Evolutionary conservation across 257 asterid species (phyloP).

Genomic region (Nicotiana noctiflora): DNA sequence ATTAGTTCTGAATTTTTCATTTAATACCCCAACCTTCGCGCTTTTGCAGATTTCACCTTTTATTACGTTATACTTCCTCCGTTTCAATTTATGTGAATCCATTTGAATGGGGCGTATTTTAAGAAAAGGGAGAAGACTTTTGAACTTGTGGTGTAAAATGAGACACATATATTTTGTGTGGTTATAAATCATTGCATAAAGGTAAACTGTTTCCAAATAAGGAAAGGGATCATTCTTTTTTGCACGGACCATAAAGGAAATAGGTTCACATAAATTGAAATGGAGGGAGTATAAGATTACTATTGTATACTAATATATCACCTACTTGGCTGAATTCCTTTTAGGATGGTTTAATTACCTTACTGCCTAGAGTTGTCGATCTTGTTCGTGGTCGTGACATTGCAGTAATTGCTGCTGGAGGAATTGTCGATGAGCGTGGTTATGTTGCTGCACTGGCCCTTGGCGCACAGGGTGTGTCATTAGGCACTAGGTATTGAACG

Average conservation of each 20-base stretch:
- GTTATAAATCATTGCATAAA: too few species aligned
- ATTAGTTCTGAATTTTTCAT: neutral
- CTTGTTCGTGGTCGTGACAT: conserved; percentile 42
- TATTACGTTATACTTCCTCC: too few species aligned
- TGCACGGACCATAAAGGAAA: too few species aligned
- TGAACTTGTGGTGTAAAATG: too few species aligned
- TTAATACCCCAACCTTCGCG: neutral
- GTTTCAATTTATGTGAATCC: too few species aligned
- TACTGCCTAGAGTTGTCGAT: conserved; percentile 76
- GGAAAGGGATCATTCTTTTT: too few species aligned
- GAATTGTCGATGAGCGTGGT: conserved; percentile 87
- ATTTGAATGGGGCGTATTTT: too few species aligned
- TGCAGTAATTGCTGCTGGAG: conserved; percentile 79
- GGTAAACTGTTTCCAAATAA: too few species aligned
- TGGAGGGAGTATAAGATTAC: neutral
- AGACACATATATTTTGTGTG: too few species aligned
- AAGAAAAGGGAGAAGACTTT: too few species aligned
- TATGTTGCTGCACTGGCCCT: conserved; percentile 91
- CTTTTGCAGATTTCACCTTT: neutral
- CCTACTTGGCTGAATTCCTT: neutral
- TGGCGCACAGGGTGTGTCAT: conserved; percentile 77
- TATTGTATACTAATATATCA: neutral
- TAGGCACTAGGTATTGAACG: conserved; percentile 67
- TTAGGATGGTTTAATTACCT: conserved; percentile 57
- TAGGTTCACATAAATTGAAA: too few species aligned